Evolutionary conservation across 768 basidiomycete genomes (phyloP), one percentile per base, ranked within the genome.

Genomic region (Roridomyces roridus): DNA sequence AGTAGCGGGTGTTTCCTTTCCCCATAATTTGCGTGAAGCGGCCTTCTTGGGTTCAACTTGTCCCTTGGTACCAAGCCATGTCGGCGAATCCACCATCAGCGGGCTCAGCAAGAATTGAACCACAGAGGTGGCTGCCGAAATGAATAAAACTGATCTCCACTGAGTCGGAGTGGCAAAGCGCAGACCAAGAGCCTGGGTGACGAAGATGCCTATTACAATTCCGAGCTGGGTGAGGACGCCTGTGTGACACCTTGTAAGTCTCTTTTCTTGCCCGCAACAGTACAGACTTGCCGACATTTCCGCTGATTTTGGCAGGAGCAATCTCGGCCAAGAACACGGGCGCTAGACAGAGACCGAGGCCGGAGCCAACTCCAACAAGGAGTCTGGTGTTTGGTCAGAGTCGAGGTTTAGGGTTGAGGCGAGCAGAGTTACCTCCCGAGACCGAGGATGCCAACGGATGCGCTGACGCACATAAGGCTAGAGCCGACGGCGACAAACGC

Each of bases 281-380:
- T 9, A 10, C 11, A 29, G 20, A 68, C 81, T 23, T 57, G 86
- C 92, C 92, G 59, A 94, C 76, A 51, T 77, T 88, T 18, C 90
- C 91, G 62, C 84, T 87, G 53, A 94, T 89, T 42, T 81, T 80
- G 3, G 84, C 73, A 0, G 94, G 95, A 0, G 93, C 86, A 12
- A 96, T 87, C 70, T 95, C 92, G 5, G 89, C 80, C n/a, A 96
- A 78, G 72, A 85, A 95, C 31, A 95, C 81, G 10, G 95, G 95
- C 4, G 85, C 84, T n/a, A 92, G 84, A 62, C 89, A 91, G 7
- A 92, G 70, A 31, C 88, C 88, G 51, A 91, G 67, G 36, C 91
- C 90, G 37, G 89, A 84, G 25, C 85, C 87, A 17, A 88, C 63
- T n/a, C 92, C 89, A 10, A 87, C 82, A 28, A 91, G 65, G 54